These are phyloP conservation scores for Histomonas meleagridis DNA, from an alignment of 208 protist genomes.

Conservation along the genomic window DNA sequence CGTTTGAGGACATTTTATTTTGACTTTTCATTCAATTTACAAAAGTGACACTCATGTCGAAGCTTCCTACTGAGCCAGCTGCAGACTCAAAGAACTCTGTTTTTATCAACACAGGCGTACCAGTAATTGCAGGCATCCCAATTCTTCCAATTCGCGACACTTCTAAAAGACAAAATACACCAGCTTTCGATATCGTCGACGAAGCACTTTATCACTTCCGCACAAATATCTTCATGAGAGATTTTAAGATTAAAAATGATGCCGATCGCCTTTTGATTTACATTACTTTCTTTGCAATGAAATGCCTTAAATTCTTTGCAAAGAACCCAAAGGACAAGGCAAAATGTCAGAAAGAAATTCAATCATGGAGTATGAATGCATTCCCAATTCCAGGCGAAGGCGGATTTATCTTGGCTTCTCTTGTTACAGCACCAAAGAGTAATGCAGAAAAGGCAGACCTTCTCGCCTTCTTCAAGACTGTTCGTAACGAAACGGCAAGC, in stretches of 20 bases:
- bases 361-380: neutral
- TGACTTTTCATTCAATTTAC: too few relatives aligned
- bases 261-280: conserved; percentile 14
- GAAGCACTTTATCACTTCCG: neutral
- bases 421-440: neutral
- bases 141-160: neutral
- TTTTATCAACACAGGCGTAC: neutral
- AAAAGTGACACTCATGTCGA: too few relatives aligned
- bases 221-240: conserved; percentile 34
- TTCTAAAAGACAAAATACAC: neutral
- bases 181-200: conserved; percentile 27
- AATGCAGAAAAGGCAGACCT: neutral
- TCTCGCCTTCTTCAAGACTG: neutral
- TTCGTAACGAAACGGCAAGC: neutral
- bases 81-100: neutral
- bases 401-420: neutral
- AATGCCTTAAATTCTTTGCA: neutral
- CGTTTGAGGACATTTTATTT: too few relatives aligned
- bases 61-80: neutral
- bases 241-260: neutral
- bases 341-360: neutral
- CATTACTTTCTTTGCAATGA: conserved; percentile 5
- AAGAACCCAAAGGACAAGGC: neutral
- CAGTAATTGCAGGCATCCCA: neutral
- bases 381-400: conserved; percentile 9